phyloP scores from a whole-genome alignment of 331 rosid genomes.

The Phaseolus coccineus region DNA sequence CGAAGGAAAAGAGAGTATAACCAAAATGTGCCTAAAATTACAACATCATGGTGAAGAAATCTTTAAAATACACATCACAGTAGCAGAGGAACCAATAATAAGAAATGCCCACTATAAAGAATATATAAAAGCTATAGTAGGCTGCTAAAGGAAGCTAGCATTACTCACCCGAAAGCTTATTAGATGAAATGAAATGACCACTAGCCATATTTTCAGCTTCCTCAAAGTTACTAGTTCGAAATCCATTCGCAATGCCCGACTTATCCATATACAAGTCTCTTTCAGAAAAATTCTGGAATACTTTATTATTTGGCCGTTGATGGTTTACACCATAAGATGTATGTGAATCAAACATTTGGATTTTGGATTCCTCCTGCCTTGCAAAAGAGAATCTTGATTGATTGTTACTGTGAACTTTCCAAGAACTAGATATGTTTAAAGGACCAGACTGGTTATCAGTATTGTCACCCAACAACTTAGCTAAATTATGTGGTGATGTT shows the following conservation, averaged over 20 bases:
- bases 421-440: slow-evolving; percentile 64
- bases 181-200: slow-evolving; percentile 52
- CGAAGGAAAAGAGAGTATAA: background rate
- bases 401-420: slow-evolving; percentile 81
- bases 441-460: slow-evolving; percentile 62
- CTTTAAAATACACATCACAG: background rate
- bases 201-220: slow-evolving; percentile 66
- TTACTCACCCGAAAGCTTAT: slow-evolving; percentile 80
- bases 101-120: background rate
- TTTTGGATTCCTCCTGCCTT: slow-evolving; percentile 78
- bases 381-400: slow-evolving; percentile 98
- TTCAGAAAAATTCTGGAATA: slow-evolving; percentile 60
- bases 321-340: slow-evolving; percentile 61
- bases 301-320: slow-evolving; percentile 60
- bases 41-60: background rate
- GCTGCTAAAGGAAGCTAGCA: slow-evolving; percentile 6
- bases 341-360: slow-evolving; percentile 65
- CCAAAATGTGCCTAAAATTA: slow-evolving; percentile 1
- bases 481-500: slow-evolving; percentile 78
- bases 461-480: slow-evolving; percentile 72
- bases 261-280: slow-evolving; percentile 65
- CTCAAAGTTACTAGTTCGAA: slow-evolving; percentile 57
- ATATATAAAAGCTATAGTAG: background rate
- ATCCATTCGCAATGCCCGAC: slow-evolving; percentile 67
- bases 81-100: slow-evolving; percentile 14